Evolutionary conservation across 2,329 filamentous ascomycete species (phyloP), one percentile per base, ranked within the genome.

Genomic region (Xylariomycetidae sp.): DNA sequence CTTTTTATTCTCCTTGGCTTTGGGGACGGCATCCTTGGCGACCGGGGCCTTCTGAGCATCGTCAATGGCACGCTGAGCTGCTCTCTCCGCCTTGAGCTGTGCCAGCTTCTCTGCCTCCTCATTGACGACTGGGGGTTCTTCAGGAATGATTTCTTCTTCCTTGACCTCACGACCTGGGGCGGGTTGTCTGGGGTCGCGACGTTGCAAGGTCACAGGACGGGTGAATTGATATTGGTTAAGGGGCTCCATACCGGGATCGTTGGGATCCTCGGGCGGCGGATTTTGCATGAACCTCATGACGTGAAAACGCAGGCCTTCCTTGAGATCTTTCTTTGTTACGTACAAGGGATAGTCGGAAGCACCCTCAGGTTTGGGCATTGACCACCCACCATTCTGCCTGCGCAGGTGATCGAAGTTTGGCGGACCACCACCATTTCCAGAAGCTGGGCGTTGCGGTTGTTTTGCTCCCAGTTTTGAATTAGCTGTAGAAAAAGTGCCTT

Each of bases 21-120:
- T 74, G 3, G 66, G 61, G 30, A 65, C 63, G 8, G 62, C 51
- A 8, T 77, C 75, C 38, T 80, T 83, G 16, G 76, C 70, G 2
- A 86, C 83, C 0, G 92, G 92, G 0, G 92, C 92, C 52, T 98
- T 97, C 61, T 94, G 88, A 20, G 92, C 89, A 53, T 90, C 73
- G 48, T 95, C 92, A 23, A 87, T 76, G 13, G 90, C 88, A 14
- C 86, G 81, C 55, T 94, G 85, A 16, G 85, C 86, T 43, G 94
- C 87, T 34, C 86, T 81, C 45, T 94, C 88, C 1, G 83, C 84
- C 57, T 85, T 80, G 15, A 69, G 44, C 48, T 88, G 85, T 22
- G 87, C 85, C 34, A 81, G 58, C 34, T 73, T 72, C 47, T 84
- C 79, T 22, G 72, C 63, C 43, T 81, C 79, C 41, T 76, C 72